phyloP scores from a whole-genome alignment of 208 protist species.

The Acanthamoeba triangularis region DNA sequence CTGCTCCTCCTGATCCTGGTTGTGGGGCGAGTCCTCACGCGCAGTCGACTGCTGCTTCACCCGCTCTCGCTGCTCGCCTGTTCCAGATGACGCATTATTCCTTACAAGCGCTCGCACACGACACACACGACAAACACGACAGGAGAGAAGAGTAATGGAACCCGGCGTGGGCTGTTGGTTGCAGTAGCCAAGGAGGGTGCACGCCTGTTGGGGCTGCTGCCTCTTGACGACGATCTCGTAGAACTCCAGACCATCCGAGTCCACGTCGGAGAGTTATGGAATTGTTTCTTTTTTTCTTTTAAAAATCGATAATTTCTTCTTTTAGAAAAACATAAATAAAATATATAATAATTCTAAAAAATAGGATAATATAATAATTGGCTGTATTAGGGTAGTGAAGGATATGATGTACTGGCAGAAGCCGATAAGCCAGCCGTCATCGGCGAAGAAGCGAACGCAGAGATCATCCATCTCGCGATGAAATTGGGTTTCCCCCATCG shows the following conservation, averaged over 20 bases:
- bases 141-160: too few species aligned
- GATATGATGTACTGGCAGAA: slow-evolving; percentile 29
- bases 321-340: too few species aligned
- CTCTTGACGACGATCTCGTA: slow-evolving; percentile 30
- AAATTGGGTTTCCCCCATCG: slow-evolving; percentile 4
- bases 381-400: background rate
- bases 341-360: background rate
- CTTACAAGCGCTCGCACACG: too few species aligned
- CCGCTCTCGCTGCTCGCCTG: background rate
- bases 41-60: background rate
- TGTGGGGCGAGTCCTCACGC: background rate
- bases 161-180: background rate
- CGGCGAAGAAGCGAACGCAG: background rate
- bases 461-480: slow-evolving; percentile 8
- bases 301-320: too few species aligned
- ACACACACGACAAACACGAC: too few species aligned
- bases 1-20: background rate
- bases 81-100: background rate
- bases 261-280: background rate
- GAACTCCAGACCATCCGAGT: background rate
- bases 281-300: background rate
- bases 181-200: slow-evolving; percentile 3
- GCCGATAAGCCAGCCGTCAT: slow-evolving; percentile 13
- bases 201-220: slow-evolving; percentile 10
- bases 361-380: background rate